Evolutionary conservation across 2,329 filamentous ascomycete genomes (phyloP).

Genomic region (Blastomyces gilchristii): DNA sequence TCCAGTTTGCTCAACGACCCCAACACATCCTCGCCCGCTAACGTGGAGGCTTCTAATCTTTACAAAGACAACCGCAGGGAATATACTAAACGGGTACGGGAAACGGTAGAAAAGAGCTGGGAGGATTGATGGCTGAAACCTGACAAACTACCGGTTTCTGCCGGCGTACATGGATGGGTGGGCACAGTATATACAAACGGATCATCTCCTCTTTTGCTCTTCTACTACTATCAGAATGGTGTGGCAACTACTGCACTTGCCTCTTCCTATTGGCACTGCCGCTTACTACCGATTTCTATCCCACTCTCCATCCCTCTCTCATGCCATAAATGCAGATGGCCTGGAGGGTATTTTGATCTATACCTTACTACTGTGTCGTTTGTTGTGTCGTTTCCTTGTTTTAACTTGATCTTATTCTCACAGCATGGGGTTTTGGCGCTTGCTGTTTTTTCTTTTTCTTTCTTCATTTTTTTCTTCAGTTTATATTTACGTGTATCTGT

Average conservation of each 20-base stretch:
- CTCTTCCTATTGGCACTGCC: neutral
- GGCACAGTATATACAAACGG: neutral
- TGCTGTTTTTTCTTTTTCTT: slow-evolving; percentile 5
- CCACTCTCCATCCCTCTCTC: neutral
- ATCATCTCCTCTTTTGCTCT: neutral
- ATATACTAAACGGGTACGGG: slow-evolving; percentile 86
- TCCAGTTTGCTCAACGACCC: slow-evolving; percentile 86
- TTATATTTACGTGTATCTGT: neutral
- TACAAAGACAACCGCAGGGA: slow-evolving; percentile 98
- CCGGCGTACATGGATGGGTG: neutral
- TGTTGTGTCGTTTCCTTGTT: neutral
- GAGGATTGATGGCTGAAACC: slow-evolving; percentile 53
- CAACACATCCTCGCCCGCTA: slow-evolving; percentile 95
- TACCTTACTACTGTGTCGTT: neutral
- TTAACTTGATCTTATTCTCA: slow-evolving; percentile 22
- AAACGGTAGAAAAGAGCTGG: slow-evolving; percentile 99
- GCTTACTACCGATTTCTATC: neutral
- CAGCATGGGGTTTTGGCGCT: slow-evolving; percentile 37
- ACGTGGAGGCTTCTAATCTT: slow-evolving; percentile 93
- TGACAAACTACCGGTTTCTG: neutral
- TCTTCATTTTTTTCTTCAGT: neutral
- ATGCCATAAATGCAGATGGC: neutral
- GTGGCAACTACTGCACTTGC: neutral
- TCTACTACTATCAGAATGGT: neutral
- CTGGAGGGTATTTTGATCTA: neutral